Evolutionary conservation across 2,329 filamentous ascomycete genomes (phyloP).

Genomic region (Arthrocladium fulminans): DNA sequence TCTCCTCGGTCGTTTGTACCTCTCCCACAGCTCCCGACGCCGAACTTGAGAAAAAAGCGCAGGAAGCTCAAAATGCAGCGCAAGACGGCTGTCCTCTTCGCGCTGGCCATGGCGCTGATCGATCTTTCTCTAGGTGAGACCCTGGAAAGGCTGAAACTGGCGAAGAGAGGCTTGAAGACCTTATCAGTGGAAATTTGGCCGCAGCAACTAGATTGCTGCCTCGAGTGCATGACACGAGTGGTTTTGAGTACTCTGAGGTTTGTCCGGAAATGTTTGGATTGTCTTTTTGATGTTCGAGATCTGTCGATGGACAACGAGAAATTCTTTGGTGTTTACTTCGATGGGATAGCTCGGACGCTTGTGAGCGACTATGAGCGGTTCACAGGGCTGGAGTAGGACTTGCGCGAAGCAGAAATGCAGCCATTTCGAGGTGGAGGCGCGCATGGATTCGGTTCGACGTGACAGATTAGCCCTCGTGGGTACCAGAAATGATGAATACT

Average conservation of each 20-base stretch:
- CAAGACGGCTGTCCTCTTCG: constrained; percentile 2
- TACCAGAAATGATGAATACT: too few relatives aligned
- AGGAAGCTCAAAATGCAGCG: not conserved
- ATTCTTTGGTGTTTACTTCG: constrained; percentile 2
- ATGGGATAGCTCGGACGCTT: not conserved
- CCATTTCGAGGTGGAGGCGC: too few relatives aligned
- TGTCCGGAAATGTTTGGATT: constrained; percentile 2
- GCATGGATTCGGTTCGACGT: too few relatives aligned
- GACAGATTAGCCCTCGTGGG: too few relatives aligned
- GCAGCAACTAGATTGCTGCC: constrained; percentile 2
- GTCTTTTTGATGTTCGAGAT: constrained; percentile 1
- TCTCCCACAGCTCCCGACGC: not conserved
- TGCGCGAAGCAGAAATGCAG: too few relatives aligned
- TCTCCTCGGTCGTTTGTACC: not conserved
- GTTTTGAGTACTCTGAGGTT: constrained; percentile 5
- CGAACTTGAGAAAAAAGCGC: not conserved
- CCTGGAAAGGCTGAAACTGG: not conserved
- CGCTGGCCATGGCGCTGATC: constrained; percentile 1
- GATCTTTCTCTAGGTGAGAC: constrained; percentile 3
- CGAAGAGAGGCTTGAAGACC: not conserved
- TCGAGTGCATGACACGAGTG: not conserved
- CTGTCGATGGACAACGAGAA: constrained; percentile 4
- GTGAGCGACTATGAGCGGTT: constrained; percentile 4
- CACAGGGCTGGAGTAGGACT: not conserved
- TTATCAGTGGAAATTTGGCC: not conserved